Evolutionary conservation across 2,329 filamentous ascomycete species (phyloP).

Genomic region (Bipolaris bicolor): DNA sequence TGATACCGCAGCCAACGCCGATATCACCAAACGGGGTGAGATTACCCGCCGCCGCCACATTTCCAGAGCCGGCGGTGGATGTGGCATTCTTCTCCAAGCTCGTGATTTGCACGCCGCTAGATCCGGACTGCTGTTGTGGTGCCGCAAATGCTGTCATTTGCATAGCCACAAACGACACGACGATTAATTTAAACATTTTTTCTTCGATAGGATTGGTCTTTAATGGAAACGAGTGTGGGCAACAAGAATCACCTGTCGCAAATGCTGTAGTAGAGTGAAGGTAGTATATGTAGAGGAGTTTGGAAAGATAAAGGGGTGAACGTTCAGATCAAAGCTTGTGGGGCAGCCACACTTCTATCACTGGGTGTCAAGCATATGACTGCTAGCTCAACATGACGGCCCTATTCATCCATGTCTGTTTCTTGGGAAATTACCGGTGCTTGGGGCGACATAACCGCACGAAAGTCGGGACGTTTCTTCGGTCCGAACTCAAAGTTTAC

Average conservation of each 20-base stretch:
- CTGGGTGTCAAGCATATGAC: background rate
- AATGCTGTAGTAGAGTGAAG: background rate
- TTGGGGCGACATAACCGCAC: background rate
- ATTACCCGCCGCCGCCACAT: conserved; percentile 15
- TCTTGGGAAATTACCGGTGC: background rate
- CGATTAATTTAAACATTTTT: conserved; percentile 6
- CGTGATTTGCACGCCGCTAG: conserved; percentile 8
- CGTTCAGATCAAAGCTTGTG: background rate
- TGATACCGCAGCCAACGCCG: conserved; percentile 18
- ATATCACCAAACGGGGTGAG: conserved; percentile 18
- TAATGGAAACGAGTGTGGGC: background rate
- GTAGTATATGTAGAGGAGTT: too few relatives aligned
- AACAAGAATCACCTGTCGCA: background rate
- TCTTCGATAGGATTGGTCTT: background rate
- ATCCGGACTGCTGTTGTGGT: conserved; percentile 1
- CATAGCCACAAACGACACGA: conserved; percentile 5
- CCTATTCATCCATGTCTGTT: background rate
- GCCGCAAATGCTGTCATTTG: conserved; percentile 9
- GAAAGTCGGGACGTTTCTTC: background rate
- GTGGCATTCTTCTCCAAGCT: conserved; percentile 13
- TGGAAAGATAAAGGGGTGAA: background rate
- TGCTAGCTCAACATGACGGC: background rate
- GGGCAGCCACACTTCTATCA: background rate
- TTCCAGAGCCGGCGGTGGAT: conserved; percentile 13
- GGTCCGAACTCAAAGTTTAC: conserved; percentile 5